Conservation (phyloP, 78 protist species). For the Diacronema lutheri region DNA sequence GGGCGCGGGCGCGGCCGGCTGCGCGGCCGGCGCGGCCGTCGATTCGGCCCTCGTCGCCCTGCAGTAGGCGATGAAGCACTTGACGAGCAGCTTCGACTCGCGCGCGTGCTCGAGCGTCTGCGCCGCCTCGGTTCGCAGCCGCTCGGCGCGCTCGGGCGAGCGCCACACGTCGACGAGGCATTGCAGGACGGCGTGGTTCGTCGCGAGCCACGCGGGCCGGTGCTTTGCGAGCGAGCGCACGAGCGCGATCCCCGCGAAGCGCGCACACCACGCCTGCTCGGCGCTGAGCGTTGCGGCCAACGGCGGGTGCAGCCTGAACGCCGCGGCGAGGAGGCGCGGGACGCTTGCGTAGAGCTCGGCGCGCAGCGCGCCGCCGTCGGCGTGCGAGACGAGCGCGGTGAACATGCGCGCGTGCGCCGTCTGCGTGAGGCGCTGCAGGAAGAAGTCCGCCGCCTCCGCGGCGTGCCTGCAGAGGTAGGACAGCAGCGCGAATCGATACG, state of each 20-base stretch:
- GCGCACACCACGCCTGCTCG: not conserved
- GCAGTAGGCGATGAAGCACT: slow-evolving; percentile 70
- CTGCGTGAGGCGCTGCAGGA: slow-evolving; percentile 40
- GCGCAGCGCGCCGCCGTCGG: slow-evolving; percentile 20
- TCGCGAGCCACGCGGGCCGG: slow-evolving; percentile 43
- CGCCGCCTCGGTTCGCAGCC: slow-evolving; percentile 28
- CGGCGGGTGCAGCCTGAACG: not conserved
- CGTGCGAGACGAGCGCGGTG: not conserved
- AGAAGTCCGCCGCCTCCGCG: slow-evolving; percentile 48
- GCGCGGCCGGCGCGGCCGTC: too few species aligned
- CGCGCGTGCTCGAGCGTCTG: slow-evolving; percentile 22
- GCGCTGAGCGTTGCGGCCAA: not conserved
- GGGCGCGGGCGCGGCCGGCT: too few species aligned
- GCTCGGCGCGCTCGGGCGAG: slow-evolving; percentile 21
- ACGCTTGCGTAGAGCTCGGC: not conserved
- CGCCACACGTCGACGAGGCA: slow-evolving; percentile 35
- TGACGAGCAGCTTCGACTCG: slow-evolving; percentile 66
- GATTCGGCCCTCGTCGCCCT: not conserved
- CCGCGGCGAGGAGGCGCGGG: not conserved
- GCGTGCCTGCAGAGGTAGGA: slow-evolving; percentile 71
- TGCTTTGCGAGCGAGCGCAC: slow-evolving; percentile 28
- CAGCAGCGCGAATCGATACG: slow-evolving; percentile 72
- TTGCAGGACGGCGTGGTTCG: not conserved
- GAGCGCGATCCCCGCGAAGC: slow-evolving; percentile 28
- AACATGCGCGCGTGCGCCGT: not conserved